Base-by-base conservation (phyloP, 2,329 filamentous ascomycete genomes). In the Diatrype stigma region DNA sequence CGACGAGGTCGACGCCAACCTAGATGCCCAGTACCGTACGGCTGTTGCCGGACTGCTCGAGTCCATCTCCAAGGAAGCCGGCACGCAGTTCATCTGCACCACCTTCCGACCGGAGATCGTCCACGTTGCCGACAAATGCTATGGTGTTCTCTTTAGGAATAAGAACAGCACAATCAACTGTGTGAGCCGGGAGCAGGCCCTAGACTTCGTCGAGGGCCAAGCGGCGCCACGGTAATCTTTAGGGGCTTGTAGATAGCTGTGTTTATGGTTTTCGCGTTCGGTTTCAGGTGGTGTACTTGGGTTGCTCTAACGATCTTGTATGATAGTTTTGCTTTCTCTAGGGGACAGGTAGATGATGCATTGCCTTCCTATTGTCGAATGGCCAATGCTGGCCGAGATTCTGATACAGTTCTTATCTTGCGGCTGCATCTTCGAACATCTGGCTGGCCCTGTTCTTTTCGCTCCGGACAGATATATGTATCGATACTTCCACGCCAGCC, bases 71-170 rank as follows among this genome's bases (percentile, higher is more conserved):
- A 74, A 79, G 53, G 82, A 85, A 58, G 80, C 79, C 14, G 78
- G 80, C 54, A 85, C 80, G 47, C 80, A 99, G 69, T 99, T 99
- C 67, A 99, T 99, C 70, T 97, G 94, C 79, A 99, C 94, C 3
- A 99, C 94, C 2, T 99, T 99, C 82, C 81, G 94, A 51, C 94
- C 94, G 1, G 94, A 99, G 73, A 96, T 99, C 79, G 81, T 99
- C 56, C 83, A 88, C 54, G 90, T 97, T 19, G 94, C 94, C 3
- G 92, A 97, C 75, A 96, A 96, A 75, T 96, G 93, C 72, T 99
- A 99, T 69, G 94, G 94, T 54, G 94, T 99, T 47, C 90, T 89
- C 47, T 97, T 93, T 71, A 82, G 84, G 58, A 93, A 92, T 70
- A 97, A 97, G 80, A 95, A 92, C 58, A 96, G 90, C 73, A 89